These are phyloP conservation scores for Pichia sp. DNA, from an alignment of 1,139 yeast species.

Conservation along the genomic window DNA sequence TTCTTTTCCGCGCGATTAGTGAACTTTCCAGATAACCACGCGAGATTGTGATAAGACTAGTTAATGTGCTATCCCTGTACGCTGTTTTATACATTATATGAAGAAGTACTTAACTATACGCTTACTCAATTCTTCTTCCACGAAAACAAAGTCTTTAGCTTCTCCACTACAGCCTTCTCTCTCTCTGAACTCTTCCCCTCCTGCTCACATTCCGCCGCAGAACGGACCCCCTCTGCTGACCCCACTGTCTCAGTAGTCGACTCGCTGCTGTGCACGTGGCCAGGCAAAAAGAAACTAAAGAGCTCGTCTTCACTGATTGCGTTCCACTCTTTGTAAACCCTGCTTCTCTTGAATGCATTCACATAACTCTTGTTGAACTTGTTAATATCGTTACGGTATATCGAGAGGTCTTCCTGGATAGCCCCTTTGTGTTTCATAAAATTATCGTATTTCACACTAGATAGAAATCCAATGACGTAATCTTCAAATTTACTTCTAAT, in stretches of 20 bases:
- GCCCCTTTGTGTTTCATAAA: conserved; percentile 40
- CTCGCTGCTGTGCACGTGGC: conserved; percentile 36
- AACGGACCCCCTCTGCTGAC: background rate
- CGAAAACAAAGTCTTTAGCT: background rate
- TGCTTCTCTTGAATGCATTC: conserved; percentile 55
- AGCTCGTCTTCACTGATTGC: conserved; percentile 76
- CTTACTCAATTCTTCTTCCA: background rate
- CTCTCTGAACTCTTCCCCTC: too few relatives aligned
- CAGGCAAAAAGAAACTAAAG: conserved; percentile 80
- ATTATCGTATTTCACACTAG: conserved; percentile 63
- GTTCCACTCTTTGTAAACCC: conserved; percentile 66
- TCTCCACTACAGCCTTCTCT: background rate
- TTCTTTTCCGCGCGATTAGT: too few relatives aligned
- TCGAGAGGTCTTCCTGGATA: conserved; percentile 13
- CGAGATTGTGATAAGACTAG: too few relatives aligned
- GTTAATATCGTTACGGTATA: conserved; percentile 35
- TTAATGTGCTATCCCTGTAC: too few relatives aligned
- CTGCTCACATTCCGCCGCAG: too few relatives aligned
- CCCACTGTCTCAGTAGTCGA: background rate
- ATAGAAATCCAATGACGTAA: conserved; percentile 66
- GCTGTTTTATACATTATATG: too few relatives aligned
- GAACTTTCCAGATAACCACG: too few relatives aligned
- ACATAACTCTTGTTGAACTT: conserved; percentile 53
- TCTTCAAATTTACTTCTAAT: conserved; percentile 86
- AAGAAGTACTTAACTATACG: too few relatives aligned